A percentile compares a stretch with the other conserved stretches of the same genome.
Evolutionary conservation across 2,329 filamentous ascomycete species (phyloP).

Genomic region (Akanthomyces lecanii): DNA sequence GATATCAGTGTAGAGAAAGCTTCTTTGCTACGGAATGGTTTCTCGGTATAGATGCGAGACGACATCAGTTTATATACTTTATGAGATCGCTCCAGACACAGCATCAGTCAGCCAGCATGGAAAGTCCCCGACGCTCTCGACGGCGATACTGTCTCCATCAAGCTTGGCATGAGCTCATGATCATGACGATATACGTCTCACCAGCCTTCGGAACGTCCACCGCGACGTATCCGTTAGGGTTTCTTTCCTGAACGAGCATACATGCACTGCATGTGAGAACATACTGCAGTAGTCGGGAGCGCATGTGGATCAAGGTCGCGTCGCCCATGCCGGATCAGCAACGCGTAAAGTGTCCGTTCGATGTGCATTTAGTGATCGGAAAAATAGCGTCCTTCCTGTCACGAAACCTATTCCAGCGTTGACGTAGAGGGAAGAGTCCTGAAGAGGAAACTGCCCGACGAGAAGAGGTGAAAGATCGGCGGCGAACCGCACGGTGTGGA

Average conservation of each 20-base stretch:
- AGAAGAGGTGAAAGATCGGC: background rate
- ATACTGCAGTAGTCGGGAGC: background rate
- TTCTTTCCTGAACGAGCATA: background rate
- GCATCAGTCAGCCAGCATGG: background rate
- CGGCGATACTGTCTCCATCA: background rate
- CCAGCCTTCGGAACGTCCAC: background rate
- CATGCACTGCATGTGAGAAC: background rate
- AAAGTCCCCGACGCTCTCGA: background rate
- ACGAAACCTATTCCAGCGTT: background rate
- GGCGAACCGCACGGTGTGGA: background rate
- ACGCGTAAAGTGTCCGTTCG: background rate
- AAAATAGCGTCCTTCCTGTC: background rate
- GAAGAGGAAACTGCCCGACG: background rate
- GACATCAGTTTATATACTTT: background rate
- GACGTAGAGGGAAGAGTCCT: background rate
- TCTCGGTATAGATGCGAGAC: background rate
- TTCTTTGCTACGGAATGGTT: too few relatives aligned
- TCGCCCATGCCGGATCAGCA: background rate
- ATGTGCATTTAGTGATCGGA: background rate
- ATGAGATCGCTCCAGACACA: background rate
- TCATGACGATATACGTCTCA: background rate
- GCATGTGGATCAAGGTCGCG: background rate
- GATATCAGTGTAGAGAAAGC: background rate
- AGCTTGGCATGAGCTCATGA: background rate
- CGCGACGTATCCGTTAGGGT: background rate